Evolutionary conservation across 176 grass and related monocot species (phyloP).

Genomic region (Olyra latifolia): DNA sequence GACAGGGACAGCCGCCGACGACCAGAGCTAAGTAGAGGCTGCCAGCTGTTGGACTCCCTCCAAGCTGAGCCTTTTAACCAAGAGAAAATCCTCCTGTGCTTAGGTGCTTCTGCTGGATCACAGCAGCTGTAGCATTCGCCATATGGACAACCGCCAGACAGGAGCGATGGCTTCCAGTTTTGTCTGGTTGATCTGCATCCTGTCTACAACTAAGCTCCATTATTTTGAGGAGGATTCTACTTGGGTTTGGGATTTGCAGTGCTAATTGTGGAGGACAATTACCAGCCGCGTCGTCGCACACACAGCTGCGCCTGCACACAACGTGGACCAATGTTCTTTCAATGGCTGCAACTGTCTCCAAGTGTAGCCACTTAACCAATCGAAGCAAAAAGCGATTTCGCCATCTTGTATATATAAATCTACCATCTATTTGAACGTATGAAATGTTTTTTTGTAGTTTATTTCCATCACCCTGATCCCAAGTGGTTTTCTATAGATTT

Average conservation of each 20-base stretch:
- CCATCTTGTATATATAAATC: neutral
- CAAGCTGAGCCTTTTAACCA: no score
- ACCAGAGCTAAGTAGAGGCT: neutral
- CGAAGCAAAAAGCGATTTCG: neutral
- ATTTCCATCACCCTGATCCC: neutral
- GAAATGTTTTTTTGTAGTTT: neutral
- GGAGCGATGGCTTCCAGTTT: neutral
- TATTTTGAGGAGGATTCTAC: slow-evolving; percentile 12
- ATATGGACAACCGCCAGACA: slow-evolving; percentile 2
- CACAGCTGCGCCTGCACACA: neutral
- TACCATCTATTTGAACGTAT: neutral
- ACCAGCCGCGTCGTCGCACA: neutral
- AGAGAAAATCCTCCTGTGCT: no score
- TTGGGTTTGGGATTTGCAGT: neutral
- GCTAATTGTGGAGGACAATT: slow-evolving; percentile 38
- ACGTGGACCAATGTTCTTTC: slow-evolving; percentile 28
- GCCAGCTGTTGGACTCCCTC: no score
- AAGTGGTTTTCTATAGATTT: slow-evolving; percentile 1
- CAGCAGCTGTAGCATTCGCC: slow-evolving; percentile 1
- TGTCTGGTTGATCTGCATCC: slow-evolving; percentile 9
- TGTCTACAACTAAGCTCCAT: slow-evolving; percentile 48
- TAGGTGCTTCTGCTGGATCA: no score
- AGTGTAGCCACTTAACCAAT: neutral
- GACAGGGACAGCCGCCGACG: slow-evolving; percentile 30
- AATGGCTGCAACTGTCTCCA: neutral